phyloP scores from a whole-genome alignment of 1,284 basidiomycete genomes.

The Pascua guehoae region DNA sequence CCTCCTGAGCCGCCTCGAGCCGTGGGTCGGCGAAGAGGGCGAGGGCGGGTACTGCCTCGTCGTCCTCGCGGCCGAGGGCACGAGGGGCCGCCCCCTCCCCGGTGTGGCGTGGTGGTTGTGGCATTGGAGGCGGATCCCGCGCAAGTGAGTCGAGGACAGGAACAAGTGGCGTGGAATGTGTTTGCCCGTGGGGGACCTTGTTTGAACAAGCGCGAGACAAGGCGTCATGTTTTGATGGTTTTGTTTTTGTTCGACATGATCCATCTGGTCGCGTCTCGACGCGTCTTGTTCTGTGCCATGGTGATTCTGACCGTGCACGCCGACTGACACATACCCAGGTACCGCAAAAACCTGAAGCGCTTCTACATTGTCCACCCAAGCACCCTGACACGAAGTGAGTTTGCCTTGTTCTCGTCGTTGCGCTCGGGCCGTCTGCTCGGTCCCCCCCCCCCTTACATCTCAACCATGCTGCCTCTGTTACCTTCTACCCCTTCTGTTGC shows the following conservation, averaged over 20 bases:
- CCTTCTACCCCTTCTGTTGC: too few relatives aligned
- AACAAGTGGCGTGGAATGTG: too few relatives aligned
- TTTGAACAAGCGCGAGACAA: background rate
- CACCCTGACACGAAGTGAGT: slow-evolving; percentile 32
- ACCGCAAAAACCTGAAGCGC: slow-evolving; percentile 41
- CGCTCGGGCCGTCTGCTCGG: too few relatives aligned
- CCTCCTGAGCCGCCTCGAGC: slow-evolving; percentile 29
- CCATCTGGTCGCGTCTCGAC: too few relatives aligned
- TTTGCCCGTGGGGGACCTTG: too few relatives aligned
- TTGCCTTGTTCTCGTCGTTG: too few relatives aligned
- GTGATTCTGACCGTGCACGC: too few relatives aligned
- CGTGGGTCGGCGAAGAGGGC: slow-evolving; percentile 38
- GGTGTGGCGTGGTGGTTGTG: slow-evolving; percentile 39
- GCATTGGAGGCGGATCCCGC: slow-evolving; percentile 32
- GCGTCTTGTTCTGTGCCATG: too few relatives aligned
- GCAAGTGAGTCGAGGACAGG: slow-evolving; percentile 24
- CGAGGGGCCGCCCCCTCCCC: slow-evolving; percentile 23
- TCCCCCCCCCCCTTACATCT: too few relatives aligned
- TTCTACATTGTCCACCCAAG: slow-evolving; percentile 43
- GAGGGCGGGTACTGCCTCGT: slow-evolving; percentile 37
- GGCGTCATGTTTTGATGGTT: background rate
- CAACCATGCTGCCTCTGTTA: too few relatives aligned
- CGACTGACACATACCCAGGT: slow-evolving; percentile 26
- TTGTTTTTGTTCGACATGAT: background rate
- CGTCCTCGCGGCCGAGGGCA: slow-evolving; percentile 33